Conservation (phyloP, 73 alveolate species). For the Paramecium biaurelia region DNA sequence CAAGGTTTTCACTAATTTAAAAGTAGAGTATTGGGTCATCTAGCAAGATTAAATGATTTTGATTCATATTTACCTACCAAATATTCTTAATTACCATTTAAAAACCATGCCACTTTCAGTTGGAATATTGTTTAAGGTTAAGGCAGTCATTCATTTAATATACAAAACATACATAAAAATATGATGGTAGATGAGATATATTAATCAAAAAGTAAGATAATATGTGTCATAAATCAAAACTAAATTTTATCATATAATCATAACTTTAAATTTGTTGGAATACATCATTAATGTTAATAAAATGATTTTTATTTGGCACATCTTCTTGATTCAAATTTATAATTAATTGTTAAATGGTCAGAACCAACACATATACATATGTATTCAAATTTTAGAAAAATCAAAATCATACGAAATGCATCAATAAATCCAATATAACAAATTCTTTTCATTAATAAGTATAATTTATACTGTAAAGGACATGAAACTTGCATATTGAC, state of each 20-base stretch:
- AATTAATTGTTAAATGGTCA: not conserved
- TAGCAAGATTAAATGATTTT: conserved; percentile 16
- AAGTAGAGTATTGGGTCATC: not conserved
- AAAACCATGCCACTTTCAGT: not conserved
- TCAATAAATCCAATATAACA: not conserved
- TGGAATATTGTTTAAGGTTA: not conserved
- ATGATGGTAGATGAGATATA: not conserved
- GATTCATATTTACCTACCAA: not conserved
- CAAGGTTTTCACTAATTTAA: not conserved
- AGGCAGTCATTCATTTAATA: not conserved
- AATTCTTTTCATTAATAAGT: conserved; percentile 1
- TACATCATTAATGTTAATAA: not conserved
- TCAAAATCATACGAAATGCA: not conserved
- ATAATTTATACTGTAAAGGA: not conserved
- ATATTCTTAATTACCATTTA: not conserved
- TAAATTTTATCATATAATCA: not conserved
- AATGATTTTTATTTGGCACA: not conserved
- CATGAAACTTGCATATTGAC: not conserved
- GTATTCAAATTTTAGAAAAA: not conserved
- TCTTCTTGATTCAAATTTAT: not conserved
- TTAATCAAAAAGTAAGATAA: not conserved
- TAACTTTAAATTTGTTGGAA: not conserved
- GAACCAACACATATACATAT: not conserved
- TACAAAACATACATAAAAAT: not conserved
- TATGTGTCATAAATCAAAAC: not conserved